Evolutionary conservation across 2,329 filamentous ascomycete species (phyloP), one percentile per base, ranked within the genome.

Genomic region (Trichoderma koningiopsis): DNA sequence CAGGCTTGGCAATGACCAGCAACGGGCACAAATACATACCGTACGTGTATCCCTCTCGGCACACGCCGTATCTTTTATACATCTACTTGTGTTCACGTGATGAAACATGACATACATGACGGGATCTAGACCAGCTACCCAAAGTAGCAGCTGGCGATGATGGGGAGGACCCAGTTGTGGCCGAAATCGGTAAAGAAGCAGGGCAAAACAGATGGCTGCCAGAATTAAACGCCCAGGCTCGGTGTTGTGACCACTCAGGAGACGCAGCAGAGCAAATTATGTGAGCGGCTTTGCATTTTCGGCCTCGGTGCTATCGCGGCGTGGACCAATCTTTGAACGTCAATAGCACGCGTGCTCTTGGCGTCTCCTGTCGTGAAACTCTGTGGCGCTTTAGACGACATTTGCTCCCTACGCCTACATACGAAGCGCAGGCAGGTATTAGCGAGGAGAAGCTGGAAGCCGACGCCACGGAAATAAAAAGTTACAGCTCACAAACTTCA

Each of bases 401-500:
- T 57, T 43, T 56, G 24, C 61, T 27, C 2, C 31, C 7, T 14
- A 66, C 19, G 19, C 31, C 13, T 27, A 66, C 33, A 43, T 43
- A 43, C 19, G 11, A n/a, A 43, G 16, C 6, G 37, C 37, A 40
- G 19, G 37, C 33, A 35, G 13, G 33, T 35, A 35, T 35, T 35
- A 35, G 33, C 33, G 11, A 35, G 33, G 33, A 35, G 33, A 35
- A 14, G 33, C 33, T 35, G 40, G 5, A 40, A 43, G 40, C 40
- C 40, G 19, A 19, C 40, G 16, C 40, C 40, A 43, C 19, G n/a
- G 6, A 43, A 8, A n/a, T 1, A n/a, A 65, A 58, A 57, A 49
- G 31, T 49, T 49, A 66, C 63, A 66, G 63, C 63, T 66, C 63
- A 49, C 24, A 66, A 66, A 37, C n/a, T n/a, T 49, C 8, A n/a